phyloP scores from a whole-genome alignment of 164 flowering plant species.

The Vitis riparia region DNA sequence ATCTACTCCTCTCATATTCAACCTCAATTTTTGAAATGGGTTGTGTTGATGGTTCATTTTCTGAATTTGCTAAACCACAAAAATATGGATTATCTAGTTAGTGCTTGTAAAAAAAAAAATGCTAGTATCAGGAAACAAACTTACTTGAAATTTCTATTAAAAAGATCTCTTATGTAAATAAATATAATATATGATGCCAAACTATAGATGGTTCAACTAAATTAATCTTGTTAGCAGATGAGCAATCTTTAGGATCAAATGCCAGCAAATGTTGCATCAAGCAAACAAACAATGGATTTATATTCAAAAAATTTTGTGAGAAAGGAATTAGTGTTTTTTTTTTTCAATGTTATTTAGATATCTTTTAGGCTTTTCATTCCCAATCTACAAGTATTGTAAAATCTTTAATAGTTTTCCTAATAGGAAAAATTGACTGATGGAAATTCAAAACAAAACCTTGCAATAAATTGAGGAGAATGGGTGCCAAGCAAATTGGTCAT shows the following conservation, averaged over 20 bases:
- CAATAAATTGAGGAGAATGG: background rate
- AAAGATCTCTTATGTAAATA: too few relatives aligned
- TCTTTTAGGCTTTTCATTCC: background rate
- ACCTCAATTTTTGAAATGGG: background rate
- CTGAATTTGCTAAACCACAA: background rate
- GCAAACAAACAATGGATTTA: background rate
- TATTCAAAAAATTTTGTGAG: background rate
- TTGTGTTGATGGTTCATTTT: background rate
- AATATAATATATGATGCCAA: too few relatives aligned
- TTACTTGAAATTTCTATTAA: too few relatives aligned
- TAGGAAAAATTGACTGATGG: too few relatives aligned
- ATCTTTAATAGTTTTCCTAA: too few relatives aligned
- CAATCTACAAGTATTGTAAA: background rate
- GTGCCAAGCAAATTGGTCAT: background rate
- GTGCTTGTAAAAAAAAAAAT: background rate
- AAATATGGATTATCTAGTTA: background rate
- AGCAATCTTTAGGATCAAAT: background rate
- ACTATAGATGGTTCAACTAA: too few relatives aligned
- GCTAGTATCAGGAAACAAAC: too few relatives aligned
- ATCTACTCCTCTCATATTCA: background rate
- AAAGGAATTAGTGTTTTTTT: background rate
- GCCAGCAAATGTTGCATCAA: background rate
- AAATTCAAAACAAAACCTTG: background rate
- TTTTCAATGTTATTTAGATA: background rate
- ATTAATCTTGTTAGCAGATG: background rate